Evolutionary conservation across 257 asterid genomes (phyloP).

Genomic region (Solanum arcanum): DNA sequence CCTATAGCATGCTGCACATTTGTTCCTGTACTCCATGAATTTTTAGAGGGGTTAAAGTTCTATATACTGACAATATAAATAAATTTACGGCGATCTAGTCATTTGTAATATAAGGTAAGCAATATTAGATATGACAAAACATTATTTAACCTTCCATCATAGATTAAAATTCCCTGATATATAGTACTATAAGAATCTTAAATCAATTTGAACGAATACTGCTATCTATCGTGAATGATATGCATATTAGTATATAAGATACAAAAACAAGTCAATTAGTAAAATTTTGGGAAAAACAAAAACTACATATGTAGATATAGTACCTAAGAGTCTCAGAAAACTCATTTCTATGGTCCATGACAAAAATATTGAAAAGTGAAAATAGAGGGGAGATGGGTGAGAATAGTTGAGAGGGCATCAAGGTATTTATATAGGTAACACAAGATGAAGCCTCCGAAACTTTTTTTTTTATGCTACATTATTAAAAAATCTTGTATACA

Average conservation of each 20-base stretch:
- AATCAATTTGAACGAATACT: background rate
- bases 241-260: background rate
- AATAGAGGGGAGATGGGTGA: background rate
- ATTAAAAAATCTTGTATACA: background rate
- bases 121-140: no score
- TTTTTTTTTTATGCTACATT: background rate
- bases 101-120: background rate
- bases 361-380: background rate
- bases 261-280: background rate
- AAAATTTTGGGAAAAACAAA: background rate
- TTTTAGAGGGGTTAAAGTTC: background rate
- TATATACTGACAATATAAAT: background rate
- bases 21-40: conserved; percentile 33
- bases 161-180: background rate
- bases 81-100: background rate
- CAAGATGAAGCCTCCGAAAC: background rate
- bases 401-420: conserved; percentile 2
- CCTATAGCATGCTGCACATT: conserved; percentile 88
- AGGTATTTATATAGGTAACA: conserved; percentile 35
- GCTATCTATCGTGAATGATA: background rate
- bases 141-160: background rate
- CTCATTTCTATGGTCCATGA: conserved; percentile 53
- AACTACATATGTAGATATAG: background rate
- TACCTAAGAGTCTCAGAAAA: conserved; percentile 44
- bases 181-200: background rate